Evolutionary conservation across 148 eudicot species (phyloP), one percentile per base, ranked within the genome.

Genomic region (Chenopodium berlandieri): DNA sequence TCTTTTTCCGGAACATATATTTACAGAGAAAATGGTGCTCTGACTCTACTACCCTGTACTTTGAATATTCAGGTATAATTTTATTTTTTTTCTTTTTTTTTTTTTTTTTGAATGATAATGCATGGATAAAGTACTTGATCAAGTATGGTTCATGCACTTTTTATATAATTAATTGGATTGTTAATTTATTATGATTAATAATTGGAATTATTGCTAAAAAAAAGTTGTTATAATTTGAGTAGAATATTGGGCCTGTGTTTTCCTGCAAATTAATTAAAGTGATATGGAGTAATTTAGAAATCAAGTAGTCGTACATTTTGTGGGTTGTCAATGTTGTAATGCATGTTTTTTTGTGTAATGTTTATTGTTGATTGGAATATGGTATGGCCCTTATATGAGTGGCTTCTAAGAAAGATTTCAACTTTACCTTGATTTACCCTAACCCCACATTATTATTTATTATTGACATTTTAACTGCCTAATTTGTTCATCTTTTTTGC

Each of bases 231-330:
- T 31, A 44, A 64, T 73, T 44, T 13, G 16, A 7, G 44, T 23
- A 13, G 2, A 10, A 6, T 74, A 27, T n/a, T 22, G 27, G 16
- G 60, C 16, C 25, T 40, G n/a, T 2, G 40, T 1, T 37, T 13
- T 25, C 23, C 64, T 40, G 27, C 9, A n/a, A 60, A 62, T 62
- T 63, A 79, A 76, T 82, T 75, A 76, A 65, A 40, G 4, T 44
- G 0, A 71, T 40, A 72, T 80, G 74, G 78, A 81, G 87, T 85
- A 85, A 78, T 64, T 84, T 84, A 73, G 81, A 81, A 52, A 81
- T 75, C 80, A 84, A 81, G 78, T 54, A 58, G 46, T 9, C 17
- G 78, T 56, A 60, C 60, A 23, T 32, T n/a, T 52, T 2, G 13
- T 77, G 20, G 31, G 27, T 58, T 82, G 67, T 37, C 65, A 37